Evolutionary conservation across 805 yeast genomes (phyloP).

Genomic region (Ogataea nitratoaversa): DNA sequence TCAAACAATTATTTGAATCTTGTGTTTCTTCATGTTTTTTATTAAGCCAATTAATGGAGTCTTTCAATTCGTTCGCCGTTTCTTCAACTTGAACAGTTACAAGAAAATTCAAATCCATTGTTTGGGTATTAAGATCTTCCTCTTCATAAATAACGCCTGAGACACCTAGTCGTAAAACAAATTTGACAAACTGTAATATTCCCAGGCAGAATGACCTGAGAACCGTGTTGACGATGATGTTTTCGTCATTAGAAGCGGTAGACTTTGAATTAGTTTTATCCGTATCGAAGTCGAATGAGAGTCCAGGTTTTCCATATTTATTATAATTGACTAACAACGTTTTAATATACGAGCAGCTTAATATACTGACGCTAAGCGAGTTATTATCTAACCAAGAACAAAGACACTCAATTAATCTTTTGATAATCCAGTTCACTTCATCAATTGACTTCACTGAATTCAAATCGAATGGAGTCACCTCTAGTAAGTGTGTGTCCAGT

Average conservation of each 20-base stretch:
- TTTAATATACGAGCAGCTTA: slow-evolving; percentile 66
- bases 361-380: slow-evolving; percentile 69
- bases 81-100: slow-evolving; percentile 8
- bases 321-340: slow-evolving; percentile 14
- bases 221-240: slow-evolving; percentile 43
- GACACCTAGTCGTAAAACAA: slow-evolving; percentile 41
- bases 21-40: slow-evolving; percentile 10
- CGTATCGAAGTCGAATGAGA: slow-evolving; percentile 4
- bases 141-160: slow-evolving; percentile 67
- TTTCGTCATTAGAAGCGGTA: slow-evolving; percentile 15
- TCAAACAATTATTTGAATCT: neutral
- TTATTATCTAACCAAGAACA: slow-evolving; percentile 76
- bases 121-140: slow-evolving; percentile 67
- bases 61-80: slow-evolving; percentile 27
- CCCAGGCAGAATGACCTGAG: slow-evolving; percentile 50
- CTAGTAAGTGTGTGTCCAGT: slow-evolving; percentile 75
- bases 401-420: slow-evolving; percentile 48
- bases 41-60: slow-evolving; percentile 32
- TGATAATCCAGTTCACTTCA: slow-evolving; percentile 48
- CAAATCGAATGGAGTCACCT: slow-evolving; percentile 42
- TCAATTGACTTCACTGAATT: slow-evolving; percentile 29
- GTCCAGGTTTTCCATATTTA: slow-evolving; percentile 5
- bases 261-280: neutral
- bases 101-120: slow-evolving; percentile 50
- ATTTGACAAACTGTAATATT: slow-evolving; percentile 49